These are phyloP conservation scores for Tirmania nivea DNA, from an alignment of 495 filamentous ascomycete genomes.

Conservation along the genomic window DNA sequence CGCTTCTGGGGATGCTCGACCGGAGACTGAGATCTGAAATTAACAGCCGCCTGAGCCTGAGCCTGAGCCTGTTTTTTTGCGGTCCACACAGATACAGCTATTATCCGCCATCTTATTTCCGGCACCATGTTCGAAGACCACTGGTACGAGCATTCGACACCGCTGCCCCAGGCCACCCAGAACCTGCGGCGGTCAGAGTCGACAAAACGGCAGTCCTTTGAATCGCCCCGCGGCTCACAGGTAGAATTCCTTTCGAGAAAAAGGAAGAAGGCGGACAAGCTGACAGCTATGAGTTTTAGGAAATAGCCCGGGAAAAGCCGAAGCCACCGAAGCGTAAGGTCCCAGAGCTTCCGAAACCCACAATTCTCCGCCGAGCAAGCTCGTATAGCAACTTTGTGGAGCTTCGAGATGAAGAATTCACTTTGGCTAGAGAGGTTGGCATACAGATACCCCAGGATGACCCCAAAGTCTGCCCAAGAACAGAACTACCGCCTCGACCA, in stretches of 20 bases:
- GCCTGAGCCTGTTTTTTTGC: no score
- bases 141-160: slow-evolving; percentile 16
- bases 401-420: slow-evolving; percentile 25
- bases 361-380: slow-evolving; percentile 43
- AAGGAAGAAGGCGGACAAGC: background rate
- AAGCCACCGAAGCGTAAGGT: slow-evolving; percentile 25
- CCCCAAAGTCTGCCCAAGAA: slow-evolving; percentile 19
- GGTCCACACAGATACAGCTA: no score
- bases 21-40: no score
- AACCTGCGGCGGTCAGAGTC: slow-evolving; percentile 12
- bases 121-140: slow-evolving; percentile 18
- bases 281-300: slow-evolving; percentile 15
- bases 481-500: slow-evolving; percentile 7
- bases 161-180: slow-evolving; percentile 6
- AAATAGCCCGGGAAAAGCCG: slow-evolving; percentile 14
- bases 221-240: background rate
- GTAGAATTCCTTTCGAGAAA: slow-evolving; percentile 9
- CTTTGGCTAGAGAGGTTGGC: background rate
- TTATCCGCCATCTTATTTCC: no score
- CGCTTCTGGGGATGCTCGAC: no score
- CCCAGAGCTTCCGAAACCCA: slow-evolving; percentile 29
- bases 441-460: slow-evolving; percentile 10
- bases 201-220: slow-evolving; percentile 13
- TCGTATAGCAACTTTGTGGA: slow-evolving; percentile 48
- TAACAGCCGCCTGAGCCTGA: no score